phyloP scores from a whole-genome alignment of 2,329 filamentous ascomycete genomes.

The Xylaria sp. region DNA sequence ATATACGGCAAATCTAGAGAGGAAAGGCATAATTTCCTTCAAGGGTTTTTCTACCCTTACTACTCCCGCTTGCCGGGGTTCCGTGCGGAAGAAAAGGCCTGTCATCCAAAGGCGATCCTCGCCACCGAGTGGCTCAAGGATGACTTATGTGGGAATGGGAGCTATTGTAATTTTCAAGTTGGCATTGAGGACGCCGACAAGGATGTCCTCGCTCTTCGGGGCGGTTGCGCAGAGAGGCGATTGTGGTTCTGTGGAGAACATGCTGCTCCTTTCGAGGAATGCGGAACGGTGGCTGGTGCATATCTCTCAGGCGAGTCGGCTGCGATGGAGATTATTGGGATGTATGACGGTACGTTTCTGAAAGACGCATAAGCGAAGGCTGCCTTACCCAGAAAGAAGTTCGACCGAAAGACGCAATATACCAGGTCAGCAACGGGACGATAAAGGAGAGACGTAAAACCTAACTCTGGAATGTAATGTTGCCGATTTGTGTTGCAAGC shows the following conservation, averaged over 20 bases:
- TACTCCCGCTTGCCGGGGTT: not conserved
- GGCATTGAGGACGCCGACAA: not conserved
- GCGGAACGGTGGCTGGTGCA: slow-evolving; percentile 6
- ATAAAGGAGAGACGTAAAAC: too few relatives aligned
- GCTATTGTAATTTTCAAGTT: not conserved
- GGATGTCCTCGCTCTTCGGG: not conserved
- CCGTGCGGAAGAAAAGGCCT: not conserved
- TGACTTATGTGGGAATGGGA: not conserved
- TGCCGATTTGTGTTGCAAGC: too few relatives aligned
- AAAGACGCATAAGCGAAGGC: not conserved
- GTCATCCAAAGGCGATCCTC: not conserved
- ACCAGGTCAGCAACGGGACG: not conserved
- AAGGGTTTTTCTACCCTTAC: not conserved
- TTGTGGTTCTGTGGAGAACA: not conserved
- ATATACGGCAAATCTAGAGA: not conserved
- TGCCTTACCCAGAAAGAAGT: not conserved
- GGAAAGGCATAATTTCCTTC: not conserved
- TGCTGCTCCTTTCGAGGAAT: not conserved
- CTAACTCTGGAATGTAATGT: too few relatives aligned
- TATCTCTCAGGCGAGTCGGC: slow-evolving; percentile 38
- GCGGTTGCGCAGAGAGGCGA: not conserved
- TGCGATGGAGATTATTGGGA: slow-evolving; percentile 24
- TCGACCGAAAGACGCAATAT: not conserved
- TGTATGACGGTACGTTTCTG: slow-evolving; percentile 14
- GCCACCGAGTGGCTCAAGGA: not conserved